Evolutionary conservation across 2,329 filamentous ascomycete species (phyloP).

Genomic region (Penicillium sp.): DNA sequence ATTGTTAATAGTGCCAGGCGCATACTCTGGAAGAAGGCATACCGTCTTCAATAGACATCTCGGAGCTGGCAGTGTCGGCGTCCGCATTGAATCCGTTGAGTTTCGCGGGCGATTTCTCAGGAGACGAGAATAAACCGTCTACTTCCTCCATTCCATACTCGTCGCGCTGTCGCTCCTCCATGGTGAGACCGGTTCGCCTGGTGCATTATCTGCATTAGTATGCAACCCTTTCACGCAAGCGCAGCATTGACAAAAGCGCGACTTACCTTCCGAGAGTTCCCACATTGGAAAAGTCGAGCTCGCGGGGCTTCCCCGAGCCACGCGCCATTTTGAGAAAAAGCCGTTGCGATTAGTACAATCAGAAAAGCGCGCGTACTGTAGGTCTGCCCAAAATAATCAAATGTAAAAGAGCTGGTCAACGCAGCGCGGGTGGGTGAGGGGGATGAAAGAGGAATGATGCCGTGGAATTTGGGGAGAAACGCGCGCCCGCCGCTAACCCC

Average conservation of each 20-base stretch:
- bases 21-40: conserved; percentile 25
- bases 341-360: neutral
- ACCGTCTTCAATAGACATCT: conserved; percentile 68
- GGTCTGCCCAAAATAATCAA: neutral
- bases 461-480: conserved; percentile 27
- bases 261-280: conserved; percentile 50
- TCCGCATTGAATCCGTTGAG: conserved; percentile 34
- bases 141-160: conserved; percentile 90
- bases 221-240: neutral
- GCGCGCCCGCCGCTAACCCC: conserved; percentile 36
- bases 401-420: neutral
- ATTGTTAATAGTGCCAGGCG: neutral
- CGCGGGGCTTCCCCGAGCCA: conserved; percentile 44
- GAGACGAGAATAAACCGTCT: conserved; percentile 86
- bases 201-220: conserved; percentile 20
- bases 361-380: neutral
- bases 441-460: conserved; percentile 22
- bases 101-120: conserved; percentile 60
- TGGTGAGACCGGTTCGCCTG: conserved; percentile 85
- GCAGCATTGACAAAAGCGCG: conserved; percentile 6
- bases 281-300: conserved; percentile 51
- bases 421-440: conserved; percentile 12
- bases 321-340: conserved; percentile 37
- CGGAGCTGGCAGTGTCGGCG: conserved; percentile 54
- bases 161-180: conserved; percentile 81